Percentiles rank a stretch among this genome's conserved stretches.
Conservation (phyloP, 176 grass and related monocot genomes). For the Carex littledalei region DNA sequence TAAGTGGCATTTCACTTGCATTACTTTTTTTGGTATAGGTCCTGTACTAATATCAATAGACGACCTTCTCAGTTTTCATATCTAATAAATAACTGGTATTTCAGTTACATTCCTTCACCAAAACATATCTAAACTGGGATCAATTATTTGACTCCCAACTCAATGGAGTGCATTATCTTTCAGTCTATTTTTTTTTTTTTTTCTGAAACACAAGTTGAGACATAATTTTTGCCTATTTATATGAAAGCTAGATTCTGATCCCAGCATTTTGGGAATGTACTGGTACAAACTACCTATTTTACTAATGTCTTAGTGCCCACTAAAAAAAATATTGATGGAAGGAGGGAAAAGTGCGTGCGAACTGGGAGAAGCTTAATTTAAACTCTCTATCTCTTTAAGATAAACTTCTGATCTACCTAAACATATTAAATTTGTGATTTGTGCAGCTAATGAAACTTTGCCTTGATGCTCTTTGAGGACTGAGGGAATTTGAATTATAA, state of each 20-base stretch:
- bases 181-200: not conserved
- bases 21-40: not conserved
- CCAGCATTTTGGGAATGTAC: not conserved
- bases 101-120: not conserved
- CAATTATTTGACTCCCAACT: not conserved
- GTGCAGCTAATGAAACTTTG: not conserved
- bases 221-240: not conserved
- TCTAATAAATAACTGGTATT: not conserved
- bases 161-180: not conserved
- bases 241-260: not conserved
- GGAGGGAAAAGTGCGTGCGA: not conserved
- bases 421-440: not conserved
- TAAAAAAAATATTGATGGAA: not conserved
- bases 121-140: not conserved
- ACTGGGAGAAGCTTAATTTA: not conserved
- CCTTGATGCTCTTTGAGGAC: not conserved
- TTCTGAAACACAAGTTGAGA: not conserved
- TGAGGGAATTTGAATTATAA: not conserved
- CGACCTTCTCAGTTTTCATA: not conserved
- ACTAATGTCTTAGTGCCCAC: not conserved
- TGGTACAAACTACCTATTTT: not conserved
- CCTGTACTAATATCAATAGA: not conserved
- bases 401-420: not conserved
- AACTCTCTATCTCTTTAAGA: not conserved
- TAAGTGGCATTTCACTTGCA: not conserved